These are phyloP conservation scores for Kodamaea derodonti DNA, from an alignment of 1,139 yeast genomes.

Conservation along the genomic window DNA sequence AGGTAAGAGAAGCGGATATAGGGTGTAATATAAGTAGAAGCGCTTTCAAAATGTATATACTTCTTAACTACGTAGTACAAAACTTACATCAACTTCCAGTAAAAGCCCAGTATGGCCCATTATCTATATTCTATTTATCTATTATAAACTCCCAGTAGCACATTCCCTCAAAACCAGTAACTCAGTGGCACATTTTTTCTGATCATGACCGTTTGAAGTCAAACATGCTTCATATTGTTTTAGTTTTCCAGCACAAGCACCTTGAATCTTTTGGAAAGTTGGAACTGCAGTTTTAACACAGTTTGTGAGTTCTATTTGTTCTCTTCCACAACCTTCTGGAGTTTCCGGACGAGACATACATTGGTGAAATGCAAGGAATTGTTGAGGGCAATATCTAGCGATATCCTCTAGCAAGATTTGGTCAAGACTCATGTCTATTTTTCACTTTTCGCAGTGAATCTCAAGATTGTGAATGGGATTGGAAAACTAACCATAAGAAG, in stretches of 20 bases:
- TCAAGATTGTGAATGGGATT: too few relatives aligned
- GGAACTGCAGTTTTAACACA: constrained; percentile 63
- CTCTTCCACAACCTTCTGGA: constrained; percentile 43
- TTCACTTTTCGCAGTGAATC: too few relatives aligned
- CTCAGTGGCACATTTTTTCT: constrained; percentile 24
- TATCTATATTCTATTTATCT: too few relatives aligned
- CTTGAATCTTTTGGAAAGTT: constrained; percentile 59
- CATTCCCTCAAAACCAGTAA: constrained; percentile 33
- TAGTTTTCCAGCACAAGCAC: constrained; percentile 51
- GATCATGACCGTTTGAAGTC: constrained; percentile 30
- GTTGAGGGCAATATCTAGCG: constrained; percentile 62
- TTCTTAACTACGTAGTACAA: too few relatives aligned
- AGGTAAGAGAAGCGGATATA: too few relatives aligned
- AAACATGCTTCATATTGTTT: constrained; percentile 62
- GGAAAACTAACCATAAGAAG: too few relatives aligned
- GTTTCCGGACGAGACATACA: constrained; percentile 51
- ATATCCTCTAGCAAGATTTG: constrained; percentile 57
- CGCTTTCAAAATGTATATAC: too few relatives aligned
- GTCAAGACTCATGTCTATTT: constrained; percentile 33
- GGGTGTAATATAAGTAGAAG: too few relatives aligned
- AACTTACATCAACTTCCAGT: too few relatives aligned
- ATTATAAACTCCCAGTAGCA: constrained; percentile 25
- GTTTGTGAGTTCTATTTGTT: constrained; percentile 48
- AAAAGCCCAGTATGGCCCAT: too few relatives aligned
- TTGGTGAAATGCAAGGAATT: constrained; percentile 60